Evolutionary conservation across 108 stramenopile genomes (phyloP).

Genomic region (Nannochloropsis gaditana): DNA sequence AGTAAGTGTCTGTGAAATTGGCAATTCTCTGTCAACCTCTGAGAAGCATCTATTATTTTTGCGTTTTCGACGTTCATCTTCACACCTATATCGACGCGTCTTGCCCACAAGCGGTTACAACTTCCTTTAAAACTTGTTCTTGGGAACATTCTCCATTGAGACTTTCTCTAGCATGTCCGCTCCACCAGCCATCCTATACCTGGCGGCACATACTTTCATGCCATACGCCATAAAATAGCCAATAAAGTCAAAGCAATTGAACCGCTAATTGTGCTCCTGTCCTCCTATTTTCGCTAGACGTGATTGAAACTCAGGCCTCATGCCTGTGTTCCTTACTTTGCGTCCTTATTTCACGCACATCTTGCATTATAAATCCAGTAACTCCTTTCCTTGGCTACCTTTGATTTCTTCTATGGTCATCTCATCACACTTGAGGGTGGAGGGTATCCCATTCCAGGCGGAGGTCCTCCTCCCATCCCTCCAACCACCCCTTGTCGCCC

Average conservation of each 20-base stretch:
- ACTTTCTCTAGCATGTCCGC: no score
- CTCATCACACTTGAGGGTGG: background rate
- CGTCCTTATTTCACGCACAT: background rate
- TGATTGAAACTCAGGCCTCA: background rate
- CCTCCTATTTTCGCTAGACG: background rate
- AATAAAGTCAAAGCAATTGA: background rate
- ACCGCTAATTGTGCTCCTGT: background rate
- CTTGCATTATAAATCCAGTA: background rate
- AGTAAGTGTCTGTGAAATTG: no score
- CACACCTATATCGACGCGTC: no score
- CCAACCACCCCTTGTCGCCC: background rate
- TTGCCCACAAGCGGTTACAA: no score
- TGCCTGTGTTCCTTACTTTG: background rate
- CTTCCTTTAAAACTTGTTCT: no score
- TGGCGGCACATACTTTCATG: no score
- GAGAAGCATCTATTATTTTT: no score
- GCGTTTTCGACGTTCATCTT: no score
- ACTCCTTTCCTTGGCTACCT: background rate
- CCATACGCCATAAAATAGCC: no score
- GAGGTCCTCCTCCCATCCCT: background rate
- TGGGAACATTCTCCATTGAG: no score
- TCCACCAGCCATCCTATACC: no score
- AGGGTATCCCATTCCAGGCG: background rate
- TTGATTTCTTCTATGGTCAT: background rate
- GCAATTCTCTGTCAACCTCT: no score